Base-by-base conservation (phyloP, 345 rosid species). In the Toxicodendron radicans region DNA sequence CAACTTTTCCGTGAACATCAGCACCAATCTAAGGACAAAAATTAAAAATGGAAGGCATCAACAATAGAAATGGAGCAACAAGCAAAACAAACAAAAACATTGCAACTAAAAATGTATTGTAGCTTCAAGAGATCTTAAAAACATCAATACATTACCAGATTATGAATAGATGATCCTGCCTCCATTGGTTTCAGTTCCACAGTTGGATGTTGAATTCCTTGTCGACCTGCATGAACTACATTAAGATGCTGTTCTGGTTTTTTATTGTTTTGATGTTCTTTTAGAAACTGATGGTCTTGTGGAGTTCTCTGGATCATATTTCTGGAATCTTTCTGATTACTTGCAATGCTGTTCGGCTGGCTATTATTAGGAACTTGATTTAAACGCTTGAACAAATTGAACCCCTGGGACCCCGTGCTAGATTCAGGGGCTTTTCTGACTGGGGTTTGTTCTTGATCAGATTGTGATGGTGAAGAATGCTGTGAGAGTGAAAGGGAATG, bases 391-490 rank as follows among this genome's bases (percentile, higher is more conserved):
- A 86, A 80, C 54, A 86, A 65, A 64, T 80, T 65, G 64, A 83
- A 76, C 16, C 84, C 90, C 66, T 72, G 82, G 58, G 79, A 58
- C 5, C 66, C 72, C 48, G 79, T 14, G 10, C 63, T 41, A 35
- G 85, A 72, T 65, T 77, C 81, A 2, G 75, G 10, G 8, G 73
- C 43, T 72, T 78, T 84, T 54, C 64, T 52, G n/a, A 66, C 78
- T 2, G 85, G 82, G 20, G 79, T 73, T 75, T 82, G 90, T 38
- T 91, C 93, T 73, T 83, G 91, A 75, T 91, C 96, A 60, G 91
- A 91, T 73, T 81, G 89, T 4, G 91, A 89, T 17, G 96, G 90
- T 6, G 96, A 88, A 0, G 96, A 91, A 78, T 84, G 85, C 76
- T 82, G 92, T 12, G 95, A 88, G 43, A 85, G 85, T 0, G 91